Base-by-base conservation (phyloP, 176 grass and related monocot genomes). In the Paspalum notatum region DNA sequence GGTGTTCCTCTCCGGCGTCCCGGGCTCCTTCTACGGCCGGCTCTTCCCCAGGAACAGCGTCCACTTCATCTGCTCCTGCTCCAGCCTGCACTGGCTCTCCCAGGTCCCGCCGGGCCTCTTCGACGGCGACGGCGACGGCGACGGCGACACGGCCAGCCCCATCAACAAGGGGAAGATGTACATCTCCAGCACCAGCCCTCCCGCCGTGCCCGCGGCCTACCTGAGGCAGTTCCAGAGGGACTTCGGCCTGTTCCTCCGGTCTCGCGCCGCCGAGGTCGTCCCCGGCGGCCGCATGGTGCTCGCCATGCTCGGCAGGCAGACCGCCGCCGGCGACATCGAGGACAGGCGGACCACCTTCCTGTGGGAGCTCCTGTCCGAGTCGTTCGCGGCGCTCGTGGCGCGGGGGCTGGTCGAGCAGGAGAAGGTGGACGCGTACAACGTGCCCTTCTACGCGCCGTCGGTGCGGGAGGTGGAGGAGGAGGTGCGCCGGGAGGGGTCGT, bases 51-150 rank as follows among this genome's bases (percentile, higher is more conserved):
- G 75, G 62, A 83, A 66, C 16, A 95, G 84, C 83, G 85, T 99
- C 16, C 88, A 99, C 82, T 95, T 99, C 57, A 66, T 99, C 62
- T 93, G 87, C 82, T 99, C 96, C 78, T 91, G 88, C 78, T 91
- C 91, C 64, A 99, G 96, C 58, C 64, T 99, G 75, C 93, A 99
- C 89, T 99, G 96, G 96, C 96, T 99, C 76, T 99, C 96, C 39
- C 78, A 90, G 90, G 94, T 94, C 56, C 58, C 43, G 10, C 47
- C 70, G 5, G 47, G 70, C 2, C 47, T 54, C 47, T 54, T 73
- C 44, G 41, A 21, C 24, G 67, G 45, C 5, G 7, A 39, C 2
- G 47, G 1, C 47, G 12, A 13, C 58, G 56, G 11, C 21, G 56
- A 24, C 2, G 83, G 90, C 15, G 82, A 76, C 53, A 63, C 12